Evolutionary conservation across 73 alveolate species (phyloP), one percentile per base, ranked within the genome.

Genomic region (Symbiodinium pilosum): DNA sequence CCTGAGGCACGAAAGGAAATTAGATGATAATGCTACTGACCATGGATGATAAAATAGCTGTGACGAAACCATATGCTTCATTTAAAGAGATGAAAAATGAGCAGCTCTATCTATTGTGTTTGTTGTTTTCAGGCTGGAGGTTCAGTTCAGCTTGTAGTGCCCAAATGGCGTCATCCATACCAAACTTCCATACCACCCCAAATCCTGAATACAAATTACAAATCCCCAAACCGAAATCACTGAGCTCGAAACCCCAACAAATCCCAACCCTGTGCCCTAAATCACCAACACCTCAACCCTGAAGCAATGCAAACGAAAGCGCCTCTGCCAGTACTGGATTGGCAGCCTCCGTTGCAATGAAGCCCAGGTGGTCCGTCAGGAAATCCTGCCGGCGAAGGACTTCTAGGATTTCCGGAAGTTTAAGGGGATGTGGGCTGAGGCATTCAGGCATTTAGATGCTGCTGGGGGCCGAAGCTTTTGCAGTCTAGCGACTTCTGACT

Each of bases 291-390:
- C 77, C 77, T 59, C 18, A 59, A 18, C 77, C 77, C 77, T 59
- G 7, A 21, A 11, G 8, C 21, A 56, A 2, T 34, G 9, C 77
- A 20, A 64, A 54, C 0, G 71, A 54, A 54, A 30, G n/a, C 34
- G 71, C 77, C 36, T 91, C 81, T n/a, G 44, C 97, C 81, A 91
- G 68, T 26, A 91, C 97, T 20, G 97, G 97, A 38, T 86, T 91
- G 34, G 97, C 97, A 12, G 97, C 97, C 44, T 91, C 97, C 26
- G 77, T 56, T 0, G 88, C 97, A 34, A 91, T 91, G 81, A 91
- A 91, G 51, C 97, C 97, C 40, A 42, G 34, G 52, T 91, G 97
- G 43, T 41, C 77, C 42, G 47, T 91, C 32, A 91, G 81, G 52
- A 91, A 91, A 16, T 91, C 97, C 97, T 88, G 18, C 34, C 41